Percentiles rank a stretch among this genome's conserved stretches.
Conservation (phyloP, 139 green algal species). For the Yamagishiella unicocca region DNA sequence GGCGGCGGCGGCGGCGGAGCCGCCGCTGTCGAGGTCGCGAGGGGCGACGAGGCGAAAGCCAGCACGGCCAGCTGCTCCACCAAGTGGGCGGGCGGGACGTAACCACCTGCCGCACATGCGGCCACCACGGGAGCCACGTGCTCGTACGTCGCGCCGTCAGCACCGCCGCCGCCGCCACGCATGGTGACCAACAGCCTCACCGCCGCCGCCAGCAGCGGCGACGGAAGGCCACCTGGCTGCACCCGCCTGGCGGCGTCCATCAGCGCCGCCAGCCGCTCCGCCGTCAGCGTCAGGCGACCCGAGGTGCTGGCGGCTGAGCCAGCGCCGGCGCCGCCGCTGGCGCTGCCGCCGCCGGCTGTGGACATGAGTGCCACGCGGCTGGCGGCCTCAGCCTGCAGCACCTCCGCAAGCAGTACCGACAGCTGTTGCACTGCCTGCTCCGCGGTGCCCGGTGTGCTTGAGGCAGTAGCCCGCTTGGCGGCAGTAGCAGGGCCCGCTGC, state of each 20-base stretch:
- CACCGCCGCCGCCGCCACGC: background rate
- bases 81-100: background rate
- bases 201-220: constrained; percentile 11
- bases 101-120: background rate
- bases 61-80: background rate
- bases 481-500: background rate
- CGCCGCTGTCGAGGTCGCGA: background rate
- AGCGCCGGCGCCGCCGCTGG: background rate
- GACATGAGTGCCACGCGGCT: background rate
- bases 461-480: background rate
- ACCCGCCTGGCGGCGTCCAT: background rate
- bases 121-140: constrained; percentile 6
- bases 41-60: background rate
- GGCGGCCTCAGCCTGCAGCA: background rate
- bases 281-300: background rate
- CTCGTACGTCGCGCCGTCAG: background rate
- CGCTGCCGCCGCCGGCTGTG: background rate
- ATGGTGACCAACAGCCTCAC: background rate
- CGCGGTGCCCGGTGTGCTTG: too few relatives aligned
- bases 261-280: background rate
- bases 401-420: background rate
- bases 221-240: too few relatives aligned
- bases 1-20: too few relatives aligned
- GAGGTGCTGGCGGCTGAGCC: background rate
- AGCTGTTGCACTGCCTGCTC: background rate